Evolutionary conservation across 768 basidiomycete species (phyloP).

Genomic region (Sarcodon aspratus): DNA sequence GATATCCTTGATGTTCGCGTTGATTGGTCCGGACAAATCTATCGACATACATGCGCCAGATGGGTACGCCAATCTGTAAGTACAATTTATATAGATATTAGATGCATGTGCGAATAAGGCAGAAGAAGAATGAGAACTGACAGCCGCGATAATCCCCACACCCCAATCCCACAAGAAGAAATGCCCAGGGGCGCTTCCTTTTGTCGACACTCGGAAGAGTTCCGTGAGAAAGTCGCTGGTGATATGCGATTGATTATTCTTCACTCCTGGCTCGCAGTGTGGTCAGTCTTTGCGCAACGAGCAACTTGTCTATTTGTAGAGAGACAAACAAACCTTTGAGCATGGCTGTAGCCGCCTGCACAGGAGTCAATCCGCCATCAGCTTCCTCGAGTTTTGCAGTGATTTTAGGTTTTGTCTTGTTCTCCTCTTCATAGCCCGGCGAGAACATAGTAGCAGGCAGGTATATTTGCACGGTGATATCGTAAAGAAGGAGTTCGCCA

Average conservation of each 20-base stretch:
- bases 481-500: slow-evolving; percentile 69
- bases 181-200: slow-evolving; percentile 50
- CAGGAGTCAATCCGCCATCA: slow-evolving; percentile 54
- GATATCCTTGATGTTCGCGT: slow-evolving; percentile 24
- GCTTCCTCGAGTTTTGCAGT: slow-evolving; percentile 65
- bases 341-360: slow-evolving; percentile 47
- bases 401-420: slow-evolving; percentile 66
- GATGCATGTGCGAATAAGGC: background rate
- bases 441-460: slow-evolving; percentile 76
- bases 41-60: slow-evolving; percentile 30
- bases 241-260: slow-evolving; percentile 63
- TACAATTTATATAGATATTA: background rate
- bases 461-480: slow-evolving; percentile 68
- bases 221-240: slow-evolving; percentile 57
- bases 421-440: slow-evolving; percentile 68
- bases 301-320: background rate
- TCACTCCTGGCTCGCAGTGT: slow-evolving; percentile 36
- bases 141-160: slow-evolving; percentile 29
- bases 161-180: slow-evolving; percentile 47
- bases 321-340: slow-evolving; percentile 34
- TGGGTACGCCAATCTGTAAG: slow-evolving; percentile 23
- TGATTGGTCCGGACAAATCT: slow-evolving; percentile 19
- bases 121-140: slow-evolving; percentile 14
- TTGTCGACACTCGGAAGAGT: slow-evolving; percentile 57
- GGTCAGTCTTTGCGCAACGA: background rate